A percentile compares a stretch with the other conserved stretches of the same genome.
These are phyloP conservation scores for Penicillium sp. DNA, from an alignment of 2,329 filamentous ascomycete genomes.

Conservation along the genomic window DNA sequence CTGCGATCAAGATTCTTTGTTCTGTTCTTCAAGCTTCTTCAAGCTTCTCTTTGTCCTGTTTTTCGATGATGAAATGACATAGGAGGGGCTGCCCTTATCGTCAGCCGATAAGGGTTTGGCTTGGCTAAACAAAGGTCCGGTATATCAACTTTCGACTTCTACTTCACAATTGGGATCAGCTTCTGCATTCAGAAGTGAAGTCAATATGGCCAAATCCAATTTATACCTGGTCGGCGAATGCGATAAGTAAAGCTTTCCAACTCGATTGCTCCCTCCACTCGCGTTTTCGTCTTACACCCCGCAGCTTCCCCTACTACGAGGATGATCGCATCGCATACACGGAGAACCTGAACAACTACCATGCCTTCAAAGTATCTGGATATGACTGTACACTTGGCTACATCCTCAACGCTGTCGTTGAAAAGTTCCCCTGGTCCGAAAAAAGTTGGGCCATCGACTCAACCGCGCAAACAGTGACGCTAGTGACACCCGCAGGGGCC, in stretches of 20 bases:
- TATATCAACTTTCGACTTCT: neutral
- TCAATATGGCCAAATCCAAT: conserved; percentile 46
- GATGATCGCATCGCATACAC: conserved; percentile 58
- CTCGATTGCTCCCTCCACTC: neutral
- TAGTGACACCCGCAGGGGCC: conserved; percentile 55
- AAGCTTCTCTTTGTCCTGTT: conserved; percentile 10
- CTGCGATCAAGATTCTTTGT: neutral
- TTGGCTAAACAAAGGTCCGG: neutral
- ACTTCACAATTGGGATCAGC: neutral
- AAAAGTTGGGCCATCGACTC: conserved; percentile 62
- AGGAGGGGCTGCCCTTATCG: conserved; percentile 28
- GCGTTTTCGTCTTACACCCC: conserved; percentile 17
- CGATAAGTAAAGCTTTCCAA: conserved; percentile 47
- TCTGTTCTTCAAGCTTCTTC: neutral
- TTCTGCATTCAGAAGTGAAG: neutral
- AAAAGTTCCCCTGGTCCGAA: conserved; percentile 51
- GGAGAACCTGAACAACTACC: conserved; percentile 55
- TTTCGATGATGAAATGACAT: conserved; percentile 25
- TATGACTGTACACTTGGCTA: conserved; percentile 65
- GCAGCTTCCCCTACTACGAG: conserved; percentile 75
- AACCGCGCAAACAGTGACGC: conserved; percentile 60
- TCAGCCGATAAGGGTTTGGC: conserved; percentile 25
- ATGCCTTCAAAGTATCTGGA: conserved; percentile 66
- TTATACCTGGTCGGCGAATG: conserved; percentile 58
- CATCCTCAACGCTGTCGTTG: conserved; percentile 51